Base-by-base conservation (phyloP, 2,329 filamentous ascomycete species). In the Daldinia sp. region DNA sequence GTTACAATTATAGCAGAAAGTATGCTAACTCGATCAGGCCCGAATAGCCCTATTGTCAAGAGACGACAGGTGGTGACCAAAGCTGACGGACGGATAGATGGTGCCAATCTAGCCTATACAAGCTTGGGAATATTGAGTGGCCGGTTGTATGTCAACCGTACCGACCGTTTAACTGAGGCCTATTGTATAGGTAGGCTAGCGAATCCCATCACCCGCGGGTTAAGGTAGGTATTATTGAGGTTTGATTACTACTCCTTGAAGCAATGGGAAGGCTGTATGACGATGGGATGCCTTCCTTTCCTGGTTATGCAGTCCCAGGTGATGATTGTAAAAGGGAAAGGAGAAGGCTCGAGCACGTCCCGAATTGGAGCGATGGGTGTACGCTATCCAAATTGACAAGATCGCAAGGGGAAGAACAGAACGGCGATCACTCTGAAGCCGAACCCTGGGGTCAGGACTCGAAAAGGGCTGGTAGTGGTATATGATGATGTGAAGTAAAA, bases 311-410 rank as follows among this genome's bases (percentile, higher is more conserved):
- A 63, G 68, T 64, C 50, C 58, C 57, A 52, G 64, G 60, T 66
- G 66, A 61, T 67, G 58, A 61, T 66, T 64, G 67, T 55, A 63
- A 65, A 61, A 66, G 61, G 63, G 67, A 66, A 58, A 67, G 57
- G 47, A 59, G 50, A 68, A 49, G 63, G 62, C 63, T 67, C 64
- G 63, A 68, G 64, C 63, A 64, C 63, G 60, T 57, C 60, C 39
- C 67, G 54, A 68, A 69, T 68, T 64, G 68, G 60, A 67, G 63
- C 63, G 57, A 53, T 32, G 58, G 64, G 64, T 55, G 52, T 49
- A 63, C 64, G 61, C 62, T 68, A 66, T 66, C 67, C 65, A 67
- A 71, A 69, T 68, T 68, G 68, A 69, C 63, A 61, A 70, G 67
- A 69, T 69, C 67, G 67, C 63, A 67, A 64, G 64, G 68, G 64